Evolutionary conservation across 129 eudicot species (phyloP), one percentile per base, ranked within the genome.

Genomic region (Arctium lappa): DNA sequence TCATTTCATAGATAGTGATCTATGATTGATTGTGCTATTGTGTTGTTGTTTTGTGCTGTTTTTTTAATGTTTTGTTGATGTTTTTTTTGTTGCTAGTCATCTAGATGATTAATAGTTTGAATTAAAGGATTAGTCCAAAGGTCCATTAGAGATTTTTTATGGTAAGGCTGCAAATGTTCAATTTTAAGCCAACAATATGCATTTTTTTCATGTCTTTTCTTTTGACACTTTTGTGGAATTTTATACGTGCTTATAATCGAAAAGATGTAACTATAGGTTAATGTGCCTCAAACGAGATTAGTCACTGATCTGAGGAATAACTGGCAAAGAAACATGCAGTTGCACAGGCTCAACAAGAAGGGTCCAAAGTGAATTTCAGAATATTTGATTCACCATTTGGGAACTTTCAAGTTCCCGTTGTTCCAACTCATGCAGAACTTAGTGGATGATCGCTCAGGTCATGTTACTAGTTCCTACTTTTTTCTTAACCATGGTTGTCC

Each of bases 321-420:
- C 93, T 86, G 72, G 93, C 91, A 16, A 94, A 83, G 86, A 83
- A 87, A 78, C 39, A 63, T 73, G 95, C 98, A 71, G 85, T 94
- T 60, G 88, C 94, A 6, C 93, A 91, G 79, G 97, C 94, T 65
- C 91, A 91, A 73, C 94, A 88, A 85, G 97, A 92, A 1, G 90
- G 94, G 79, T 91, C 92, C 78, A 91, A 82, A 29, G 91, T 85
- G 0, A 94, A 92, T 76, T 94, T 82, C 70, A 93, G 83, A 78
- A 84, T 94, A 63, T 85, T 94, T 12, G 96, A 92, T 78, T 94
- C 98, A 3, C 95, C 90, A 9, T 94, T 86, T 85, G 94, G 98
- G 71, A 94, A 94, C 83, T 92, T 88, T 87, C 89, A 92, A 33
- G 88, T 94, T 33, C 98, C 97, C 0, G 96, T 86, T 30, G 85